Base-by-base conservation (phyloP, 2,329 filamentous ascomycete species). In the Coleophoma cylindrospora region DNA sequence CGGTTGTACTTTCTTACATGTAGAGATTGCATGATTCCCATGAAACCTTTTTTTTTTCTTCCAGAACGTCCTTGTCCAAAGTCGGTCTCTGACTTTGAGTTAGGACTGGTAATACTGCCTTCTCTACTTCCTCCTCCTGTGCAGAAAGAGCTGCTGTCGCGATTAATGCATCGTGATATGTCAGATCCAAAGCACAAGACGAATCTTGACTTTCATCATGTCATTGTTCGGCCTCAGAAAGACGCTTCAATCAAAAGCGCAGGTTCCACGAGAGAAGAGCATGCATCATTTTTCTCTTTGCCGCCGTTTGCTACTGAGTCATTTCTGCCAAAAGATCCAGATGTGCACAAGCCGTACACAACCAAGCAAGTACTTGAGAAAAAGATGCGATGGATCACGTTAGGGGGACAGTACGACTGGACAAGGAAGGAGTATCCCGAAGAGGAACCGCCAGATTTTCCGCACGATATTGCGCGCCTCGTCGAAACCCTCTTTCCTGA, bases 321-420 rank as follows among this genome's bases (percentile, higher is more conserved):
- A 38, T 82, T 86, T 60, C 65, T 55, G 22, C 89, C 92, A 7
- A 87, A 87, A 49, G 83, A 95, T 60, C 74, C 87, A 0, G 56
- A 67, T 0, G 69, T 91, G n/a, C 91, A 96, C 69, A 88, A 85
- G 53, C 77, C 89, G 2, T 73, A 96, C 10, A 77, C 80, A 2
- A 74, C 87, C 48, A 74, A 79, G 45, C 84, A 85, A 61, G 81
- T 92, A 32, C 74, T 97, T 40, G 80, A 84, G 50, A 87, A 85
- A 55, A 91, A 89, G 54, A 78, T 97, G 21, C 89, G 92, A 58
- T 99, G 94, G 94, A 81, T 95, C 40, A 97, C 92, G 0, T 79
- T 99, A 3, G 94, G 94, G 45, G 92, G 91, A 0, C 94, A 97
- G 67, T 97, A 97, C 67, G 89, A 97, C 71, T 97, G 92, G 94